These are phyloP conservation scores for Dichomitus squalens DNA, from an alignment of 1,284 basidiomycete genomes.

Conservation along the genomic window DNA sequence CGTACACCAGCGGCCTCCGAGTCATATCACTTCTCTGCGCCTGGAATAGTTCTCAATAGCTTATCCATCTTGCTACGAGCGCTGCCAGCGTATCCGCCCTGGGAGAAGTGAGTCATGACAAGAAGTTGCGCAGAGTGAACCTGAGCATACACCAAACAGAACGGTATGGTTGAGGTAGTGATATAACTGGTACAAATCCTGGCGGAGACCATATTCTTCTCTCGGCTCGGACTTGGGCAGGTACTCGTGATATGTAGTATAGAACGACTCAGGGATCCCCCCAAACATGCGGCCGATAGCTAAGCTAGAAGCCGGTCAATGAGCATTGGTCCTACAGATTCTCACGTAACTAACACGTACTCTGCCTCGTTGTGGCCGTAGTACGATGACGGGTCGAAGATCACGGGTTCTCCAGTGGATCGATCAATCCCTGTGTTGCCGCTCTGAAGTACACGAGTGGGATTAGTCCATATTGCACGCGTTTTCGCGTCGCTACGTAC, in stretches of 20 bases:
- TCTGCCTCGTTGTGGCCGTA: constrained; percentile 90
- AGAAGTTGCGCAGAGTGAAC: not conserved
- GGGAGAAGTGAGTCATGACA: not conserved
- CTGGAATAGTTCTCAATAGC: constrained; percentile 40
- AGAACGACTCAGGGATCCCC: constrained; percentile 75
- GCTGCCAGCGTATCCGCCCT: constrained; percentile 59
- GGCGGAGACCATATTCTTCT: constrained; percentile 69
- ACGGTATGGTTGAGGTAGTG: constrained; percentile 87
- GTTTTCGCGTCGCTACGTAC: constrained; percentile 41
- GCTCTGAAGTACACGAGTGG: constrained; percentile 44
- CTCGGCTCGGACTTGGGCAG: constrained; percentile 71
- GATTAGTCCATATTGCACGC: not conserved
- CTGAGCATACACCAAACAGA: constrained; percentile 59
- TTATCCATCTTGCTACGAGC: constrained; percentile 58
- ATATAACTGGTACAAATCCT: constrained; percentile 81
- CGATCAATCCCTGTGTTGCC: constrained; percentile 71
- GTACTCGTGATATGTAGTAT: constrained; percentile 70
- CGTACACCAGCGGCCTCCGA: no score
- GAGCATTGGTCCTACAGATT: not conserved
- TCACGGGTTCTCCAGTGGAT: constrained; percentile 60
- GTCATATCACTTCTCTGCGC: constrained; percentile 1
- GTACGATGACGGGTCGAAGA: constrained; percentile 84
- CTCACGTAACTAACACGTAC: constrained; percentile 43
- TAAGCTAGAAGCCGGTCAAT: constrained; percentile 47
- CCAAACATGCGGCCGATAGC: constrained; percentile 87